These are phyloP conservation scores for Paraphoma chrysanthemicola DNA, from an alignment of 2,329 filamentous ascomycete genomes.

Conservation along the genomic window DNA sequence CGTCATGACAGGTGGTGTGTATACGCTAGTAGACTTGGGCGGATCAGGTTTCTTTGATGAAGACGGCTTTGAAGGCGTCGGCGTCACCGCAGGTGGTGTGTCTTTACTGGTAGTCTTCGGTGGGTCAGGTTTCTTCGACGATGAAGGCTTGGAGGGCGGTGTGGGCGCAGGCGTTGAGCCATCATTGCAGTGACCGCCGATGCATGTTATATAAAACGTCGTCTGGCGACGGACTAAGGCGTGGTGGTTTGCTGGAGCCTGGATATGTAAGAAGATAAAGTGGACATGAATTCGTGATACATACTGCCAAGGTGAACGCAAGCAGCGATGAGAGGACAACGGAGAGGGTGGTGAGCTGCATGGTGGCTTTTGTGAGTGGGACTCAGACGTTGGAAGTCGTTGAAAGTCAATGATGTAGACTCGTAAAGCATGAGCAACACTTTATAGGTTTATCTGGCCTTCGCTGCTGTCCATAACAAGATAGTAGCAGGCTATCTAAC, in stretches of 20 bases:
- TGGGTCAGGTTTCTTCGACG: constrained; percentile 8
- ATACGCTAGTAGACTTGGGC: constrained; percentile 4
- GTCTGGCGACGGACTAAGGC: constrained; percentile 29
- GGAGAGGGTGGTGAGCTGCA: constrained; percentile 23
- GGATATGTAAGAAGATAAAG: too few relatives aligned
- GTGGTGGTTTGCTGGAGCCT: constrained; percentile 28
- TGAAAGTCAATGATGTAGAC: too few relatives aligned
- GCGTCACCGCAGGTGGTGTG: too few relatives aligned
- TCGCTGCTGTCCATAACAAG: too few relatives aligned
- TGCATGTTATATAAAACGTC: constrained; percentile 35
- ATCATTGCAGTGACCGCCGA: constrained; percentile 21
- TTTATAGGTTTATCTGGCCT: too few relatives aligned
- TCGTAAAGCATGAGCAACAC: too few relatives aligned
- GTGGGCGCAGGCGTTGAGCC: constrained; percentile 13
- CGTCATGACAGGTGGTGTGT: background rate
- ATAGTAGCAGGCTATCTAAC: background rate
- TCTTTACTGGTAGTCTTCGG: constrained; percentile 2
- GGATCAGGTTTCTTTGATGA: constrained; percentile 8
- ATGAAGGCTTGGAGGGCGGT: constrained; percentile 9
- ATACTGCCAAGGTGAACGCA: constrained; percentile 28
- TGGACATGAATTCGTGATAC: background rate
- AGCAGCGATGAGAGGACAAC: constrained; percentile 19
- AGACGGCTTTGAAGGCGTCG: constrained; percentile 6
- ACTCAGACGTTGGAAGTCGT: background rate
- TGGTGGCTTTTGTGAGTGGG: constrained; percentile 3